A percentile compares a stretch with the other conserved stretches of the same genome.
Conservation (phyloP, 2,329 filamentous ascomycete genomes). For the Arachnomyces sp. region DNA sequence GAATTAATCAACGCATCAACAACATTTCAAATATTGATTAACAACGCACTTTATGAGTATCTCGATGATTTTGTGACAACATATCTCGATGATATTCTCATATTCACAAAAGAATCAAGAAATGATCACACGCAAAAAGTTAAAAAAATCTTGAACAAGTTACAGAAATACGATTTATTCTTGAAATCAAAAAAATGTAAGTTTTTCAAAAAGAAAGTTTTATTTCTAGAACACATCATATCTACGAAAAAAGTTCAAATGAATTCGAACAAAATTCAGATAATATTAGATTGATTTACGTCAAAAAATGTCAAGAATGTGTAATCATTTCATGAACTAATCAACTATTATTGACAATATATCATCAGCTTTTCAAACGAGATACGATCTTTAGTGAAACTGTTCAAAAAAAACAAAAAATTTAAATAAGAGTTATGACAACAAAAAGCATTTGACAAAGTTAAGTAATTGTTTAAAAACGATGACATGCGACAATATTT, state of each 20-base stretch:
- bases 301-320: not conserved
- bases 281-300: not conserved
- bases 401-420: no score
- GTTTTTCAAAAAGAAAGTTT: not conserved
- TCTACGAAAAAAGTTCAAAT: not conserved
- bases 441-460: no score
- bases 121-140: slow-evolving; percentile 1
- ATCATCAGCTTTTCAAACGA: not conserved
- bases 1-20: slow-evolving; percentile 1
- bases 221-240: no score
- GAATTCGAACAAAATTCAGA: not conserved
- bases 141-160: slow-evolving; percentile 5
- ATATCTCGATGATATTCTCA: slow-evolving; percentile 20
- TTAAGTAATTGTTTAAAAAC: no score
- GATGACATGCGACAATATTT: no score
- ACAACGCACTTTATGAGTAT: slow-evolving; percentile 7
- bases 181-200: slow-evolving; percentile 1
- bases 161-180: slow-evolving; percentile 1
- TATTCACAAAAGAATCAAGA: slow-evolving; percentile 6
- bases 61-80: slow-evolving; percentile 15
- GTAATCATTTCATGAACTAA: not conserved
- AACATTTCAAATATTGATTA: slow-evolving; percentile 16
- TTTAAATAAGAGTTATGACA: no score
- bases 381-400: no score
- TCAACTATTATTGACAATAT: not conserved